These are phyloP conservation scores for Plasmodium relictum DNA, from an alignment of 169 alveolate genomes.

Conservation along the genomic window DNA sequence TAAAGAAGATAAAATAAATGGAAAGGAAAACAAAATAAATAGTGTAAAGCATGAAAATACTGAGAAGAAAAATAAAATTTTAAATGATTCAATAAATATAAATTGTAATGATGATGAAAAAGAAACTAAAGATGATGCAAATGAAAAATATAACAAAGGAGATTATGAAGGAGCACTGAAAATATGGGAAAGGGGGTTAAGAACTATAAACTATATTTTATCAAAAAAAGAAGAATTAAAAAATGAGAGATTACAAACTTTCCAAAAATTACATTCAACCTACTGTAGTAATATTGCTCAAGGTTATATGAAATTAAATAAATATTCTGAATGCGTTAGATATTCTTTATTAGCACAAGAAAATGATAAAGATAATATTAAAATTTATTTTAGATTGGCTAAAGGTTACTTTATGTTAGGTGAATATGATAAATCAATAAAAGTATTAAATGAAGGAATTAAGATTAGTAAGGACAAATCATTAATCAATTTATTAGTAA, in stretches of 20 bases:
- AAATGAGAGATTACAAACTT: constrained; percentile 29
- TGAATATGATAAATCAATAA: constrained; percentile 53
- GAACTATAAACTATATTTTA: constrained; percentile 57
- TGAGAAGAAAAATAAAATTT: background rate
- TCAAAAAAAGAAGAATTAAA: constrained; percentile 69
- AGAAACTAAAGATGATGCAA: constrained; percentile 71
- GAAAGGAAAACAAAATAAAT: background rate
- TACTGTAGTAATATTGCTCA: constrained; percentile 76
- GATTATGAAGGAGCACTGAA: constrained; percentile 68
- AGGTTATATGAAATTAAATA: constrained; percentile 56
- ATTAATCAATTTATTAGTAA: constrained; percentile 53
- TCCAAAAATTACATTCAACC: constrained; percentile 46
- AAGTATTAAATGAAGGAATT: constrained; percentile 72
- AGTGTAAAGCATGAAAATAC: background rate
- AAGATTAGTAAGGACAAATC: constrained; percentile 47
- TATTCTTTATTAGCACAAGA: constrained; percentile 68
- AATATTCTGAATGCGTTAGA: constrained; percentile 75
- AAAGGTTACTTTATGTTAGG: constrained; percentile 77
- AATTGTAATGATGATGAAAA: constrained; percentile 40
- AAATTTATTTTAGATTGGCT: constrained; percentile 63
- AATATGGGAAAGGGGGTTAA: constrained; percentile 70
- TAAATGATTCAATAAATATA: background rate
- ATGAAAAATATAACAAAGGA: constrained; percentile 62
- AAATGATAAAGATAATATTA: constrained; percentile 50
- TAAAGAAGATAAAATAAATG: background rate